Evolutionary conservation across 352 stramenopile species (phyloP).

Genomic region (Phytophthora colocasiae): DNA sequence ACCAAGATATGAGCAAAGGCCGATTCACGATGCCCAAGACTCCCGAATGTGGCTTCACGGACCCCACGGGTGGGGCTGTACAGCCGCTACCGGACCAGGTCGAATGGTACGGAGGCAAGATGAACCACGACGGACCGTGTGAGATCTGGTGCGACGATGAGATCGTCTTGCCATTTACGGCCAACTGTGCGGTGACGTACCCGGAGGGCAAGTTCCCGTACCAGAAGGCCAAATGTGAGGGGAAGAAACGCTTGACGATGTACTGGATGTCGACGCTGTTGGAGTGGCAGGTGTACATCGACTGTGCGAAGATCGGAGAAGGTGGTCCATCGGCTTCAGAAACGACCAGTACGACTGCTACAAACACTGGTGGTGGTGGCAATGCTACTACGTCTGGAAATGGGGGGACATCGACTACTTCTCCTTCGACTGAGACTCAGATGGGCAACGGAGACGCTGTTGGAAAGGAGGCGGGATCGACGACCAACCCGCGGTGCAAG

Average conservation of each 20-base stretch:
- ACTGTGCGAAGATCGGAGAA: constrained; percentile 29
- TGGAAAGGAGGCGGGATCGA: constrained; percentile 2
- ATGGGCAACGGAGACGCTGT: not conserved
- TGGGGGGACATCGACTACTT: no score
- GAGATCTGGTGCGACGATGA: constrained; percentile 57
- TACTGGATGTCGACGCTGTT: constrained; percentile 47
- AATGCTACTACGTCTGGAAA: no score
- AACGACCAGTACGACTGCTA: not conserved
- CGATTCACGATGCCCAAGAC: constrained; percentile 28
- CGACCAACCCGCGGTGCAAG: constrained; percentile 9
- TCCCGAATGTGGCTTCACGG: constrained; percentile 40
- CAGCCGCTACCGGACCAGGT: constrained; percentile 35
- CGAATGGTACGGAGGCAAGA: constrained; percentile 42
- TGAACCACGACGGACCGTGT: constrained; percentile 51
- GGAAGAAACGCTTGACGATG: constrained; percentile 43
- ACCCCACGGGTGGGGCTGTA: constrained; percentile 26
- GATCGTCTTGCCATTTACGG: constrained; percentile 45
- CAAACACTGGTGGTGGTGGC: not conserved
- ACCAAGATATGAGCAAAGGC: constrained; percentile 28
- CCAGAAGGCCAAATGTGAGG: constrained; percentile 34
- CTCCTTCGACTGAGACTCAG: not conserved
- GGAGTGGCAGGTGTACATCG: constrained; percentile 34
- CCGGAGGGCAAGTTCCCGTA: constrained; percentile 40
- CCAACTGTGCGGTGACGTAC: constrained; percentile 43
- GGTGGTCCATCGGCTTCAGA: constrained; percentile 12